Conservation (phyloP, 371 early-diverging fungal genomes). For the Syncephalis fuscata region DNA sequence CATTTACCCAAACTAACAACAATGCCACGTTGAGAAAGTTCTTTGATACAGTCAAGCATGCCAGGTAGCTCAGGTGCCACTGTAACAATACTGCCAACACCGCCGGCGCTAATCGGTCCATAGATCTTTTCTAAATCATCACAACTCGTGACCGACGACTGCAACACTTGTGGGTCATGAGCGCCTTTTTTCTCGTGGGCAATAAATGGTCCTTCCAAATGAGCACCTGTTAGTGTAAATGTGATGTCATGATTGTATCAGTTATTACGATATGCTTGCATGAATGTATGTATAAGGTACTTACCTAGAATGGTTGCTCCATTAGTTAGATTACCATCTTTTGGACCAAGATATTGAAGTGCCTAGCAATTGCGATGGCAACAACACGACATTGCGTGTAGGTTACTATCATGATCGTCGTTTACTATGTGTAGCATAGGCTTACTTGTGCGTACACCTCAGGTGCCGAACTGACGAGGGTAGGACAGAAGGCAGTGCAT, state of each 20-base stretch:
- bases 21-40: conserved; percentile 44
- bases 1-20: conserved; percentile 38
- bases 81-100: conserved; percentile 32
- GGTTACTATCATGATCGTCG: not conserved
- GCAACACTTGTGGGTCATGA: conserved; percentile 50
- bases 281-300: not conserved
- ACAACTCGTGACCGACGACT: conserved; percentile 44
- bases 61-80: conserved; percentile 73
- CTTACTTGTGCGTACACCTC: conserved; percentile 56
- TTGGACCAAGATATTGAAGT: conserved; percentile 43
- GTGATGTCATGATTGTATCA: not conserved
- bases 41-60: conserved; percentile 44
- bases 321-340: conserved; percentile 41
- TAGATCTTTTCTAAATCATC: conserved; percentile 52
- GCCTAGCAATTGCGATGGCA: conserved; percentile 20
- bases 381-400: not conserved
- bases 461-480: conserved; percentile 57
- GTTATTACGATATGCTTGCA: too few species aligned
- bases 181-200: conserved; percentile 59
- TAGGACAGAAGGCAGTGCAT: conserved; percentile 71
- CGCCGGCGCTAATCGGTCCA: conserved; percentile 25
- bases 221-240: conserved; percentile 42
- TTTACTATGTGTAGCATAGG: not conserved
- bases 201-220: conserved; percentile 77
- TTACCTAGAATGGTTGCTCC: conserved; percentile 63